phyloP scores from a whole-genome alignment of 78 protist species.

The Thecamonas trahens region DNA sequence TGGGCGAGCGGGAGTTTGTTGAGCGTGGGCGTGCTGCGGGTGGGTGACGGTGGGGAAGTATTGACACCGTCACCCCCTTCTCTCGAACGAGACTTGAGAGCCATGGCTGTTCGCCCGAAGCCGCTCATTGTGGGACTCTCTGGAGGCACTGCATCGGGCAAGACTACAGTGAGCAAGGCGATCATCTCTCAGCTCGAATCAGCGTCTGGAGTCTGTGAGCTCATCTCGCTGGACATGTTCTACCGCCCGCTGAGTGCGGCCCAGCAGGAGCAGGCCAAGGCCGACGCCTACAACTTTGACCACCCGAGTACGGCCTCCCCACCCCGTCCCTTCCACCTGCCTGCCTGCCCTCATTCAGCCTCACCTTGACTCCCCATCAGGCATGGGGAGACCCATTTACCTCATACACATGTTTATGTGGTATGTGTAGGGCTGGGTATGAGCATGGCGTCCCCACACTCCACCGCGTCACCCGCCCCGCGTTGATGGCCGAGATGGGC shows the following conservation, averaged over 20 bases:
- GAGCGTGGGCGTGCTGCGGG: too few species aligned
- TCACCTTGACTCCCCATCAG: conserved; percentile 68
- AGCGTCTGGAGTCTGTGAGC: conserved; percentile 14
- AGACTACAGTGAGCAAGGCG: conserved; percentile 52
- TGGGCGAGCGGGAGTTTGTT: too few species aligned
- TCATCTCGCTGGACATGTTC: conserved; percentile 53
- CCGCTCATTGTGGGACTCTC: conserved; percentile 62
- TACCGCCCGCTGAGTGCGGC: conserved; percentile 32
- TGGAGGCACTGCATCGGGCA: conserved; percentile 68
- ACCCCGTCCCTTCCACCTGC: background rate
- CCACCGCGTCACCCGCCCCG: too few species aligned
- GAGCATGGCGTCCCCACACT: too few species aligned
- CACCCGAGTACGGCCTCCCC: conserved; percentile 34
- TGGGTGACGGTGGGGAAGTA: too few species aligned
- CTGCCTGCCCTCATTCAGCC: too few species aligned
- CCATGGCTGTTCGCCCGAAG: too few species aligned
- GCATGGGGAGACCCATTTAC: conserved; percentile 46
- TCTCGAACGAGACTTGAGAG: too few species aligned
- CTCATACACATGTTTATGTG: background rate
- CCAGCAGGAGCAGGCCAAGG: background rate
- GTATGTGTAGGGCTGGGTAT: too few species aligned
- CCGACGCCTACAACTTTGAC: conserved; percentile 45
- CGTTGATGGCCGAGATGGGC: too few species aligned
- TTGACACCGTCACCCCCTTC: too few species aligned
- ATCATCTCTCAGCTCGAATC: conserved; percentile 33